A percentile compares a stretch with the other conserved stretches of the same genome.
These are phyloP conservation scores for Hydnomerulius pinastri DNA, from an alignment of 768 basidiomycete genomes.

Conservation along the genomic window DNA sequence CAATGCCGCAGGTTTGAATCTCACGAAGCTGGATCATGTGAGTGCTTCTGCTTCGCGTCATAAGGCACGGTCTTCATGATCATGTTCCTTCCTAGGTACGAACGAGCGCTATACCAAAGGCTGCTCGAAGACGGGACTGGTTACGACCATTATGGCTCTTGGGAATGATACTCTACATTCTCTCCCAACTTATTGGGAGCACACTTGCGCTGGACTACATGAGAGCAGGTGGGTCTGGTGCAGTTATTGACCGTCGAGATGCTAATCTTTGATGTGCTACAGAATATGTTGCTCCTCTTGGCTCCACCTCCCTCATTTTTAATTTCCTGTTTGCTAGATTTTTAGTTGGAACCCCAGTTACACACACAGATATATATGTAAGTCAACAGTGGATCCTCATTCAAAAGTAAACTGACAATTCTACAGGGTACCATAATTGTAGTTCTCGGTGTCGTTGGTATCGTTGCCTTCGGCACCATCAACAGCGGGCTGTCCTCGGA, in stretches of 20 bases:
- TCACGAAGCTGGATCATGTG: constrained; percentile 93
- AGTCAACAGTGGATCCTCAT: constrained; percentile 24
- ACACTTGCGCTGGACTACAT: constrained; percentile 87
- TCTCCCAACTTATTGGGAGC: constrained; percentile 86
- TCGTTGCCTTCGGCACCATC: constrained; percentile 84
- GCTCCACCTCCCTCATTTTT: constrained; percentile 91
- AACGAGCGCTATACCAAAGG: constrained; percentile 74
- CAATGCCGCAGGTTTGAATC: constrained; percentile 90
- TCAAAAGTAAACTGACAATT: constrained; percentile 1
- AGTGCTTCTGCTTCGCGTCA: constrained; percentile 26
- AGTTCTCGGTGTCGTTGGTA: constrained; percentile 82
- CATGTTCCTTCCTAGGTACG: constrained; percentile 49
- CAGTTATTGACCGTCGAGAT: not conserved
- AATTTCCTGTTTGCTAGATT: constrained; percentile 95
- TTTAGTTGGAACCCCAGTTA: constrained; percentile 84
- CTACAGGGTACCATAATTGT: constrained; percentile 79
- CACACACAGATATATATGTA: constrained; percentile 80
- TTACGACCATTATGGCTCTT: constrained; percentile 86
- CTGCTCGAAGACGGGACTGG: constrained; percentile 74
- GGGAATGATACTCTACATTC: constrained; percentile 92
- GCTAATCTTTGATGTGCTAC: constrained; percentile 19
- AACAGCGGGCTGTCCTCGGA: constrained; percentile 77
- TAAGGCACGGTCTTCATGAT: not conserved
- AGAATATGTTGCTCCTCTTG: constrained; percentile 97
- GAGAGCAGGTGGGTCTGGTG: constrained; percentile 62